Base-by-base conservation (phyloP, 2,329 filamentous ascomycete genomes). In the Penicillium sp. region DNA sequence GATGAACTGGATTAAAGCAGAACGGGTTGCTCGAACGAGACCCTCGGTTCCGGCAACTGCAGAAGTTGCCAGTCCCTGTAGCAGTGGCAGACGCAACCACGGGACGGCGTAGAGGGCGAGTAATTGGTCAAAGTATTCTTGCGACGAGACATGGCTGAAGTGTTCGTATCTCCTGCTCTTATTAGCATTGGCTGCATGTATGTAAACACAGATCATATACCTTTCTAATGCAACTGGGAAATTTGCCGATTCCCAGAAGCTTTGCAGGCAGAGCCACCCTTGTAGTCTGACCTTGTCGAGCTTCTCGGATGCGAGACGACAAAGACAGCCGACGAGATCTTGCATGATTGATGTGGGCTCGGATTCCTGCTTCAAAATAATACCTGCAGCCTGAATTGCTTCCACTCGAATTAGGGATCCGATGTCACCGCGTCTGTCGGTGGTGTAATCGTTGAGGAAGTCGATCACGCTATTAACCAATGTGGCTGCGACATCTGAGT, bases 361-460 rank as follows among this genome's bases (percentile, higher is more conserved):
- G 24, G 41, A 18, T 27, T 55, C 44, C 29, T 57, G 60, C 24
- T 56, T 49, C 11, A 70, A 52, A 29, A 70, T 56, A 10, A 58
- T 55, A 10, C 59, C 81, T 1, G 89, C 74, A 2, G 81, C 81
- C 49, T 80, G 77, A 10, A 96, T 77, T 20, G 88, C 90, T 65
- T 90, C 85, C 4, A 91, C 73, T 3, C 93, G 80, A 3, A 95
- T 86, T 42, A 90, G 80, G 0, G 90, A 95, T 4, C 93, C 93
- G 40, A 97, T 79, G 61, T 98, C 93, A 13, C 93, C 93, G 46
- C 89, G 78, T 11, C 90, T 84, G 55, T 88, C 91, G 3, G 88
- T 90, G 0, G 88, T 95, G 62, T 97, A 97, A 64, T 98, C 90
- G 55, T 91, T 85, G 23, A 98, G 69, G 29, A 72, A 72, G 1